phyloP scores from a whole-genome alignment of 495 filamentous ascomycete species.

The Cercophora newfieldiana region DNA sequence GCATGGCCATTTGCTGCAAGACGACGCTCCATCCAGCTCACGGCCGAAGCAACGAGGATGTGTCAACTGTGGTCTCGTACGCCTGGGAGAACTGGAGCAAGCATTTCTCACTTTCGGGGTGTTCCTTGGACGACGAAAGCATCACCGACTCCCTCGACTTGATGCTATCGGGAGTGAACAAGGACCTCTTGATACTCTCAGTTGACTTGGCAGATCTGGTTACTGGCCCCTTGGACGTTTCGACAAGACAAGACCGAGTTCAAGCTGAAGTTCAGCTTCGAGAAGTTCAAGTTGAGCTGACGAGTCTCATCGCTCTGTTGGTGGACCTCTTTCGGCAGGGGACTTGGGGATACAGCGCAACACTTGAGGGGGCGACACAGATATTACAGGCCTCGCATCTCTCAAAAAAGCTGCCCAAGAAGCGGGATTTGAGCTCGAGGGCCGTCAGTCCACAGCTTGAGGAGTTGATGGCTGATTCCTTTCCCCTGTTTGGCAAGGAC shows the following conservation, averaged over 20 bases:
- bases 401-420: background rate
- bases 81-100: slow-evolving; percentile 23
- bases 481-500: no score
- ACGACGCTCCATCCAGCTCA: slow-evolving; percentile 19
- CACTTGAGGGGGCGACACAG: background rate
- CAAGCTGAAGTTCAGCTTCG: slow-evolving; percentile 6
- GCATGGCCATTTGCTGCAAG: slow-evolving; percentile 23
- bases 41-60: slow-evolving; percentile 11
- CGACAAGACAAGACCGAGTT: slow-evolving; percentile 8
- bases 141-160: slow-evolving; percentile 13
- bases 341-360: background rate
- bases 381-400: background rate
- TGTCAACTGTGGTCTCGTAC: slow-evolving; percentile 22
- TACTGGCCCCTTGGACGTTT: slow-evolving; percentile 21
- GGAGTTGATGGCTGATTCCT: no score
- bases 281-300: slow-evolving; percentile 16
- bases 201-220: slow-evolving; percentile 21
- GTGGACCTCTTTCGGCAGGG: background rate
- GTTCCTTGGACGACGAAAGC: slow-evolving; percentile 1
- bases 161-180: slow-evolving; percentile 21
- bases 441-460: no score
- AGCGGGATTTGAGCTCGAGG: no score
- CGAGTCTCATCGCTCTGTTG: slow-evolving; percentile 14
- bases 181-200: slow-evolving; percentile 19
- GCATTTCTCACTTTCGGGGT: slow-evolving; percentile 17